These are phyloP conservation scores for Irpex sp. DNA, from an alignment of 1,284 basidiomycete species.

Conservation along the genomic window DNA sequence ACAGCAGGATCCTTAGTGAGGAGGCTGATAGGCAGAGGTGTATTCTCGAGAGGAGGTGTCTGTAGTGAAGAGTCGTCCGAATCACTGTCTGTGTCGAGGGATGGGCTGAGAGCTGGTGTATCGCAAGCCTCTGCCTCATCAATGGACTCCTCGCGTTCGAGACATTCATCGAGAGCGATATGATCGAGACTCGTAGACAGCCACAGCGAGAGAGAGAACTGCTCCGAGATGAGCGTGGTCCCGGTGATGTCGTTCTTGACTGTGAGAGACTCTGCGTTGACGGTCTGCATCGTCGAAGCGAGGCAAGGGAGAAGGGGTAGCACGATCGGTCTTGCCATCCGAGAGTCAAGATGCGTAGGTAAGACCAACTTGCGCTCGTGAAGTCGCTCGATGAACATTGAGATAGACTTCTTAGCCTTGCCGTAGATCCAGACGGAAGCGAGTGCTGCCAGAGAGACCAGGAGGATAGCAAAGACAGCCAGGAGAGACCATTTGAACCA, in stretches of 20 bases:
- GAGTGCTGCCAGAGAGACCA: not conserved
- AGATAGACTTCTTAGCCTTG: not conserved
- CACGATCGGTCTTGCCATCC: not conserved
- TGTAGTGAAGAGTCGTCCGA: not conserved
- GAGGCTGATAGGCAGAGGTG: not conserved
- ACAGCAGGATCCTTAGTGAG: not conserved
- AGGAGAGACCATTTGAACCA: not conserved
- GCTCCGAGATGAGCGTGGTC: too few species aligned
- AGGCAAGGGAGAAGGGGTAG: not conserved
- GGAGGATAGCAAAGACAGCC: not conserved
- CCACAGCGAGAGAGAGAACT: not conserved
- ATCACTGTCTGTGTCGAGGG: not conserved
- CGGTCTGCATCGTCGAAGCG: not conserved
- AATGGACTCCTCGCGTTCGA: not conserved
- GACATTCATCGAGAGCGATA: not conserved
- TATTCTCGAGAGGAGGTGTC: not conserved
- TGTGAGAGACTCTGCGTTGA: not conserved
- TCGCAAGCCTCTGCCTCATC: not conserved
- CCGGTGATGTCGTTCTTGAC: not conserved
- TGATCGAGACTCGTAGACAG: not conserved
- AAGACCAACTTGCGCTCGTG: not conserved
- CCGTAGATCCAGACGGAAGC: not conserved
- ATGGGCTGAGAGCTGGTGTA: not conserved
- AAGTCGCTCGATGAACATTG: not conserved
- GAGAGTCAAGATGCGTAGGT: not conserved